Evolutionary conservation across 2,329 filamentous ascomycete genomes (phyloP), one percentile per base, ranked within the genome.

Genomic region (Aspergillus sp.): DNA sequence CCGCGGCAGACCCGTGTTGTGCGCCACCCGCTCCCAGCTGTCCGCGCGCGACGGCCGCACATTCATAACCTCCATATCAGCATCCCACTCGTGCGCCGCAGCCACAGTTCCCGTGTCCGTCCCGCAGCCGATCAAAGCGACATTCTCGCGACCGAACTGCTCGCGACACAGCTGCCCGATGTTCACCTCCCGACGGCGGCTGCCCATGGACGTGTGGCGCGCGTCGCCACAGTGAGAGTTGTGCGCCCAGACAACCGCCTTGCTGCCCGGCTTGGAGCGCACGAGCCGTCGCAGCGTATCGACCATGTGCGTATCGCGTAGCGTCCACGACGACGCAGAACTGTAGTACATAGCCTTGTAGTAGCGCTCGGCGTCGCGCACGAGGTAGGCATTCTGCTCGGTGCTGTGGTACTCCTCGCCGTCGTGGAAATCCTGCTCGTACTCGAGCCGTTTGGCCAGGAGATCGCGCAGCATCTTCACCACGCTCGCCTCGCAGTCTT

Each of bases 161-260:
- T 80, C 72, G 20, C 76, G 74, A 60, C 77, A 81, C n/a, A 82
- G 63, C 62, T 82, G 79, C 0, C 79, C 79, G n/a, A 81, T 68
- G 56, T 81, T 82, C 45, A 80, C 61, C 61, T 81, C 76, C 6
- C 72, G 71, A 16, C 70, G 64, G 3, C 67, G 61, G 31, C 61
- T 66, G 9, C 77, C 75, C 78, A 80, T 80, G 50, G 72, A 75
- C 5, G 78, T 81, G 31, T 71, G 75, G 14, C 79, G 71, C n/a
- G 79, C 79, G 57, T 82, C 79, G n/a, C 78, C 79, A 10, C 80
- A 63, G 46, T 82, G 79, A 46, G 74, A 78, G 53, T 80, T 81
- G 57, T 81, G 79, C 21, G 79, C 79, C 79, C 79, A 83, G 10
- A 82, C 75, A 4, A 81, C 71, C 0, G 76, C 78, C 53, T 80